These are phyloP conservation scores for Blastobotrys niveus DNA, from an alignment of 1,139 yeast species.

Conservation along the genomic window DNA sequence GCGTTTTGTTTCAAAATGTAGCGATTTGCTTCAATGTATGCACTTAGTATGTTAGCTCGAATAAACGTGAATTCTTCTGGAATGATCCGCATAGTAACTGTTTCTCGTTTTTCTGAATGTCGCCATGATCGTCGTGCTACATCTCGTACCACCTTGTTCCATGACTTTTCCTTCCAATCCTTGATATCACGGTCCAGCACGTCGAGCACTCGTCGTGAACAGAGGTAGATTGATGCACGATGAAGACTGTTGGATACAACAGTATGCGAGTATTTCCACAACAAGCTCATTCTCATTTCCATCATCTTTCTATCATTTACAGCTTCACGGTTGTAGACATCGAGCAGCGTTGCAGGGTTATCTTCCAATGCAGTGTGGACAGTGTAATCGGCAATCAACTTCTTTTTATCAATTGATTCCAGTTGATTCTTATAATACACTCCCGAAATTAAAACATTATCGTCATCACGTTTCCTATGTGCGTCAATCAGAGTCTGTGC, in stretches of 20 bases:
- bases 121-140: conserved; percentile 89
- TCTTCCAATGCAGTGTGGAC: conserved; percentile 47
- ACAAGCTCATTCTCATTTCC: conserved; percentile 74
- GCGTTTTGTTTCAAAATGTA: conserved; percentile 54
- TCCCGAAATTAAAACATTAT: conserved; percentile 55
- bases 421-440: conserved; percentile 65
- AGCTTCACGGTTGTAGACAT: conserved; percentile 59
- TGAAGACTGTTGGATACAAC: conserved; percentile 69
- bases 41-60: conserved; percentile 70
- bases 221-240: conserved; percentile 76
- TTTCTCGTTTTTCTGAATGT: conserved; percentile 43
- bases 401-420: conserved; percentile 73
- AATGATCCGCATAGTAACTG: conserved; percentile 9
- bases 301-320: conserved; percentile 65
- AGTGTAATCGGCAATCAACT: conserved; percentile 55
- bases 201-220: conserved; percentile 50
- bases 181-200: conserved; percentile 31
- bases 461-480: conserved; percentile 63
- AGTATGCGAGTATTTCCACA: conserved; percentile 81
- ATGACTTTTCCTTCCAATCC: conserved; percentile 38
- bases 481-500: conserved; percentile 85
- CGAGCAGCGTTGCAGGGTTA: conserved; percentile 51
- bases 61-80: conserved; percentile 50
- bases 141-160: conserved; percentile 73
- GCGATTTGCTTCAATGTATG: conserved; percentile 89